Base-by-base conservation (phyloP, 179 eudicot species). In the Drosera spatulata region DNA sequence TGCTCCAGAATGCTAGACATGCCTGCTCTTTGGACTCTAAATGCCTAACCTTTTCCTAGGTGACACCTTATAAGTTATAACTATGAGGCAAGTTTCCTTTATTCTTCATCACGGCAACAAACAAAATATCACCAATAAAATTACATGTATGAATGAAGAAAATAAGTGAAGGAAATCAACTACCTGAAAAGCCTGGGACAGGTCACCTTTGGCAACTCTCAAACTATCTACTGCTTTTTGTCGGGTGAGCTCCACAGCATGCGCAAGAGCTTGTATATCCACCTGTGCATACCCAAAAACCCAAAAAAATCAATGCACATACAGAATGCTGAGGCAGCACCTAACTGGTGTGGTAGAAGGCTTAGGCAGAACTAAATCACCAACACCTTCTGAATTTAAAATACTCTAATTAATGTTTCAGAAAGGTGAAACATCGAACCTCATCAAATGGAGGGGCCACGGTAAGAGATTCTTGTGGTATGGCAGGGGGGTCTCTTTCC, bases 171-270 rank as follows among this genome's bases (percentile, higher is more conserved):
- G 33, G 33, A 0, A 22, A 22, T 22, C 33, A 22, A 22, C 33
- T 22, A 93, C 90, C 99, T 93, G 87, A 73, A 93, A 86, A 66
- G 99, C 99, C 73, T 79, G 85, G 61, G 72, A 71, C 60, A 86
- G 51, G 74, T 93, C 95, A 50, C 95, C 93, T 77, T 77, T 89
- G 0, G 99, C 86, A 79, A 84, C 76, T 77, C 80, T 84, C 76
- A 93, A 70, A 76, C 99, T 89, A 68, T 89, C 95, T 56, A 89
- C 82, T 4, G 96, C 96, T 61, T 85, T 87, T 61, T 93, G 99
- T 69, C 99, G 79, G n/a, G 99, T 88, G 47, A 93, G 93, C 78
- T 89, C 86, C 50, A 93, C 96, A 75, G 99, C 95, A 76, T 89
- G 96, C 38, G 94, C 96, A 70, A 93, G 85, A 51, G 95, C 93